phyloP scores from a whole-genome alignment of 345 rosid genomes.

The Pugionium cornutum region DNA sequence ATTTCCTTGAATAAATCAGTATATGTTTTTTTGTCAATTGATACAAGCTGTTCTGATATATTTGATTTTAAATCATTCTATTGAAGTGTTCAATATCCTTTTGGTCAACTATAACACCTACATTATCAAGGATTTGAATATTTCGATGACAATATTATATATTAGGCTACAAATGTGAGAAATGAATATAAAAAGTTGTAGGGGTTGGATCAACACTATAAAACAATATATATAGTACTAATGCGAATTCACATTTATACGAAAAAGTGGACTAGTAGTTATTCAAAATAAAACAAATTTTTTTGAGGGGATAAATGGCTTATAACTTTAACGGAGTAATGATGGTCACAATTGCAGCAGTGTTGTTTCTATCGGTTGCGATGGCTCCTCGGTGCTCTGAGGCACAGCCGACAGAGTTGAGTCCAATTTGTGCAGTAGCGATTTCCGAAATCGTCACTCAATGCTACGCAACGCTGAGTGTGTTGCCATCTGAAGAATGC shows the following conservation, averaged over 20 bases:
- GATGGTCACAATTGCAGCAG: neutral
- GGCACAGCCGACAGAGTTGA: slow-evolving; percentile 27
- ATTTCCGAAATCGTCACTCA: neutral
- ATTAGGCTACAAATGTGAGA: neutral
- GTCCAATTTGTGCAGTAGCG: slow-evolving; percentile 10
- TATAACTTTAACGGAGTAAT: too few species aligned
- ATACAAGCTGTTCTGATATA: neutral
- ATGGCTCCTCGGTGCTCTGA: slow-evolving; percentile 11
- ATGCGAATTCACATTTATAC: slow-evolving; percentile 6
- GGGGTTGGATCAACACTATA: slow-evolving; percentile 12
- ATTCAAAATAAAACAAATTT: neutral
- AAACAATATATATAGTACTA: slow-evolving; percentile 1
- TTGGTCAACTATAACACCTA: too few species aligned
- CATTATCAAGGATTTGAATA: too few species aligned
- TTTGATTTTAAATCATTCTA: neutral
- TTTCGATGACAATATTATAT: too few species aligned
- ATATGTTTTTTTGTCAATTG: too few species aligned
- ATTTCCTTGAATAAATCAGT: neutral
- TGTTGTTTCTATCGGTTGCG: slow-evolving; percentile 18
- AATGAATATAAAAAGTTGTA: slow-evolving; percentile 14
- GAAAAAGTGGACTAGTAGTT: neutral
- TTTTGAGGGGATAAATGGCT: too few species aligned
- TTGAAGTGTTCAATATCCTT: too few species aligned
- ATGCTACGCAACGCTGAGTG: slow-evolving; percentile 6
- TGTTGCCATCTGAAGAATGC: slow-evolving; percentile 20